These are phyloP conservation scores for Rhododendron ferrugineum DNA, from an alignment of 148 eudicot genomes.

Conservation along the genomic window DNA sequence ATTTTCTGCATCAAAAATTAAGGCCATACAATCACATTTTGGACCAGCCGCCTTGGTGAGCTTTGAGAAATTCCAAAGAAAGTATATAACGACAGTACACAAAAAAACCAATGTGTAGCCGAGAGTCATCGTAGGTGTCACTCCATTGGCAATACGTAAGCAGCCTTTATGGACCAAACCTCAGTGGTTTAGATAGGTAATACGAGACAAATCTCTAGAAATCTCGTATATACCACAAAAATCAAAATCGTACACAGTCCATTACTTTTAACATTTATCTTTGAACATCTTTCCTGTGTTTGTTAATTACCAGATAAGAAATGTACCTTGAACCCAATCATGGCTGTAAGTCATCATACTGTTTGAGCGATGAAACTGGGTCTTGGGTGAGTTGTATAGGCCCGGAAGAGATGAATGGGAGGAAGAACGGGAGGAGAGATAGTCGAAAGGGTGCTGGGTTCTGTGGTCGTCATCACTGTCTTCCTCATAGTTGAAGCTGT, in stretches of 20 bases:
- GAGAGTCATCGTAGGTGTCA: not conserved
- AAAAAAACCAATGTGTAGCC: not conserved
- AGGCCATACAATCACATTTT: conserved; percentile 41
- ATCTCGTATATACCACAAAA: conserved; percentile 38
- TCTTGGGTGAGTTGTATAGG: conserved; percentile 9
- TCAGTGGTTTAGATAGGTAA: not conserved
- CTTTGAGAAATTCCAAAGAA: conserved; percentile 10
- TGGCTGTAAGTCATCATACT: conserved; percentile 28
- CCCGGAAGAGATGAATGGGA: conserved; percentile 33
- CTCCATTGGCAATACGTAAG: not conserved
- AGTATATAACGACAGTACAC: not conserved
- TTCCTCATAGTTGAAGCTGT: conserved; percentile 45
- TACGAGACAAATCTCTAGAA: conserved; percentile 14
- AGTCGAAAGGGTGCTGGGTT: conserved; percentile 15
- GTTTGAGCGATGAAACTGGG: conserved; percentile 22
- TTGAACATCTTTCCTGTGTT: not conserved
- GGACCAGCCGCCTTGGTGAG: conserved; percentile 50
- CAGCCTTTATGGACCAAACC: conserved; percentile 1
- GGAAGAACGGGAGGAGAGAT: conserved; percentile 31
- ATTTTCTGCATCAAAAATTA: conserved; percentile 31
- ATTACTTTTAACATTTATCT: not conserved
- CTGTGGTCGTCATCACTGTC: conserved; percentile 27
- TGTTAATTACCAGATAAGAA: not conserved
- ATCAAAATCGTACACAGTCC: conserved; percentile 22
- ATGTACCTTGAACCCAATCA: conserved; percentile 26